Percentiles rank a stretch among this genome's conserved stretches.
These are phyloP conservation scores for Trichosporon asahii DNA, from an alignment of 1,284 basidiomycete species.

Conservation along the genomic window DNA sequence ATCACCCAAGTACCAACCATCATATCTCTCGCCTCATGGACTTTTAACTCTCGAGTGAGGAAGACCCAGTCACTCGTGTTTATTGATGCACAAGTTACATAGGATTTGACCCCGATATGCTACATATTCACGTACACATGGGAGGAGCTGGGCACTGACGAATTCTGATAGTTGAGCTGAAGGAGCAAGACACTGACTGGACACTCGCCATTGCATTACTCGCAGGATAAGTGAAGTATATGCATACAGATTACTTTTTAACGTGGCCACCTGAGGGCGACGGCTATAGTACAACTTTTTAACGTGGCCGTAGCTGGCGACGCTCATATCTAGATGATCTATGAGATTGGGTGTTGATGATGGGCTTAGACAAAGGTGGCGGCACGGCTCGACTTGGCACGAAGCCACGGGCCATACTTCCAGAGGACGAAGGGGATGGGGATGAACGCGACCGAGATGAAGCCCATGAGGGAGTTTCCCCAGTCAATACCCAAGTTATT, in stretches of 20 bases:
- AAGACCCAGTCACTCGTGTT: slow-evolving; percentile 1
- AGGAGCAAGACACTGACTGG: too few species aligned
- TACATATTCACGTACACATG: slow-evolving; percentile 1
- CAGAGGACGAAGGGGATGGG: slow-evolving; percentile 45
- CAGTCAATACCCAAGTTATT: slow-evolving; percentile 49
- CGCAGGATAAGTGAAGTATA: neutral
- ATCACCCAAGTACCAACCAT: neutral
- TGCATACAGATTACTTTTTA: slow-evolving; percentile 9
- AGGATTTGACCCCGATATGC: slow-evolving; percentile 10
- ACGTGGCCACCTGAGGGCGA: slow-evolving; percentile 1
- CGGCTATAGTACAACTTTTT: slow-evolving; percentile 5
- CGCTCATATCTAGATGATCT: slow-evolving; percentile 3
- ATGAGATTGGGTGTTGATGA: neutral
- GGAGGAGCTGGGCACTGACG: neutral
- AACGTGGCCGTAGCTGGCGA: slow-evolving; percentile 5
- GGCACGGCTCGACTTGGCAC: slow-evolving; percentile 28
- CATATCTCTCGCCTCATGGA: slow-evolving; percentile 10
- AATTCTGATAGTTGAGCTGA: neutral
- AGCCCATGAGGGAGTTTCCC: slow-evolving; percentile 48
- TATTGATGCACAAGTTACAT: slow-evolving; percentile 9
- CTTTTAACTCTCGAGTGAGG: neutral
- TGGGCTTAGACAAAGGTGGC: neutral
- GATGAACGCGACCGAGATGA: slow-evolving; percentile 35
- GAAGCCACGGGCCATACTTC: slow-evolving; percentile 54
- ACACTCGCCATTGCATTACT: too few species aligned